These are phyloP conservation scores for Colletotrichum sp. DNA, from an alignment of 2,329 filamentous ascomycete genomes.

Conservation along the genomic window DNA sequence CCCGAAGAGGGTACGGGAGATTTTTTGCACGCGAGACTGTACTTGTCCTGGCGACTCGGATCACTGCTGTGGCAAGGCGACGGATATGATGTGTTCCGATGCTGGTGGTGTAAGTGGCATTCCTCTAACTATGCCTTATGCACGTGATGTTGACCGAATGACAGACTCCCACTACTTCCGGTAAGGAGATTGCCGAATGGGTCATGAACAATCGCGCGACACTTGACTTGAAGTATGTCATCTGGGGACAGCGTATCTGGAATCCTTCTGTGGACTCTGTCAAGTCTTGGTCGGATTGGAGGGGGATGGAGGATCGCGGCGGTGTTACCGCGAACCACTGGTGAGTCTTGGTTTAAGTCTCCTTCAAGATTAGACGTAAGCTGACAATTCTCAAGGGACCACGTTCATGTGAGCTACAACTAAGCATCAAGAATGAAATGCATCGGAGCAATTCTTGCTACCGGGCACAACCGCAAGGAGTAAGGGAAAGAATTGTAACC, in stretches of 20 bases:
- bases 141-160: background rate
- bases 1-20: slow-evolving; percentile 38
- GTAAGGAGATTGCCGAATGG: slow-evolving; percentile 52
- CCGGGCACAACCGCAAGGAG: background rate
- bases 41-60: slow-evolving; percentile 36
- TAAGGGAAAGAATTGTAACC: background rate
- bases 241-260: slow-evolving; percentile 57
- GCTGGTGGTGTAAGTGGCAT: slow-evolving; percentile 37
- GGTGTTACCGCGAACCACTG: slow-evolving; percentile 49
- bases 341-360: slow-evolving; percentile 25
- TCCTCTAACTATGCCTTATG: too few species aligned
- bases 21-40: slow-evolving; percentile 38
- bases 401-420: slow-evolving; percentile 35
- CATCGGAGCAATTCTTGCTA: background rate
- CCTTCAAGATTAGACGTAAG: background rate
- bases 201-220: slow-evolving; percentile 46
- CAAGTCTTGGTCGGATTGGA: slow-evolving; percentile 46
- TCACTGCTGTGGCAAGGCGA: slow-evolving; percentile 42
- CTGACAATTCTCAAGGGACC: slow-evolving; percentile 24
- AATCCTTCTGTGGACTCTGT: slow-evolving; percentile 38
- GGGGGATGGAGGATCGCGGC: slow-evolving; percentile 45
- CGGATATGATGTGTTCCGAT: slow-evolving; percentile 43
- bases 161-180: slow-evolving; percentile 40
- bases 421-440: background rate
- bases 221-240: slow-evolving; percentile 52